Base-by-base conservation (phyloP, 2,329 filamentous ascomycete species). In the Fusarium lateritium region DNA sequence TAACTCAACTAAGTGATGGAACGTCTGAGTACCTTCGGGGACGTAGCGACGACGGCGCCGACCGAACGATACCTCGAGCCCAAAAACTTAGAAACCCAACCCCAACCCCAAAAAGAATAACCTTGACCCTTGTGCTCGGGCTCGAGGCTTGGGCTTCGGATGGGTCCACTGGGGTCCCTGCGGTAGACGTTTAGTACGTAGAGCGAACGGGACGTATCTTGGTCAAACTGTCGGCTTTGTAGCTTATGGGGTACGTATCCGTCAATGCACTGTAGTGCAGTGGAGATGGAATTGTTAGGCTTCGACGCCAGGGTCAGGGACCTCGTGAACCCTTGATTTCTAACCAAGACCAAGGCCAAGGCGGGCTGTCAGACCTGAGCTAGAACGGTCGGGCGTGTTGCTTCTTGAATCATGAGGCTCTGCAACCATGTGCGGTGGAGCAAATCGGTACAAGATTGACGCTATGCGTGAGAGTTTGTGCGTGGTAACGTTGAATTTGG, bases 361-460 rank as follows among this genome's bases (percentile, higher is more conserved):
- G 42, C 38, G 60, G 50, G 55, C 21, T 69, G 47, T 47, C 64
- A 50, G 46, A 49, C 50, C 43, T 42, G 52, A 69, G 50, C 67
- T 59, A 70, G 53, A 62, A 60, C 50, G 14, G 51, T 70, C 38
- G 47, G 54, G 50, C 11, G 47, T 46, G 45, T 54, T 51, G 45
- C n/a, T 61, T 58, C 45, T 59, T 73, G 70, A 68, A 72, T 52
- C 50, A 50, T 74, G 72, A 73, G 70, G 71, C 71, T 73, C 71
- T 73, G 71, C 66, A 61, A 67, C 51, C 58, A 39, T 64, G 33
- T 39, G 51, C n/a, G 52, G n/a, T 38, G 52, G 24, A 47, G 42
- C 43, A 39, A 56, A 51, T 54, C 26, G 38, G 38, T 43, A 40
- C 24, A 51, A 49, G 44, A 46, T 34, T 69, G 50, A 44, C 54